Evolutionary conservation across 495 filamentous ascomycete genomes (phyloP).

Genomic region (Penicillium flavigenum): DNA sequence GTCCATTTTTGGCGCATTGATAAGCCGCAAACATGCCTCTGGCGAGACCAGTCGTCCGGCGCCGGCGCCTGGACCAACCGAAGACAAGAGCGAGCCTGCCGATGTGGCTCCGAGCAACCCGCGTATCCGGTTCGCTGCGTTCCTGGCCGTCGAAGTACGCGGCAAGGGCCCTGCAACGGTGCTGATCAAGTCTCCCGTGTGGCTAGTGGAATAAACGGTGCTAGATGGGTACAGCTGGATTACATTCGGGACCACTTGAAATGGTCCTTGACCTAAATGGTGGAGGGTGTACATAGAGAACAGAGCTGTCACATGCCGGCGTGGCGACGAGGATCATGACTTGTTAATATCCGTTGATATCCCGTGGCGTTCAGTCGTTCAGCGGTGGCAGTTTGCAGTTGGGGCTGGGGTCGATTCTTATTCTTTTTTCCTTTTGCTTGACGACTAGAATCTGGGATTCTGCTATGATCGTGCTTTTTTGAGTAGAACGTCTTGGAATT

Average conservation of each 20-base stretch:
- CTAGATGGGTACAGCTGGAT: not conserved
- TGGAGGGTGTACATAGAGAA: conserved; percentile 18
- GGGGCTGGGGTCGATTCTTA: not conserved
- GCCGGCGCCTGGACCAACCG: conserved; percentile 1
- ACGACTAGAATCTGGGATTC: conserved; percentile 9
- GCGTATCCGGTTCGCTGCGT: conserved; percentile 78
- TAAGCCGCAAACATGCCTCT: conserved; percentile 37
- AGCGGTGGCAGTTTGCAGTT: not conserved
- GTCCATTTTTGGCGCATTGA: conserved; percentile 52
- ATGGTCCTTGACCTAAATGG: not conserved
- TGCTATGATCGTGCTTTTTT: conserved; percentile 8
- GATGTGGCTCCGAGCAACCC: conserved; percentile 18
- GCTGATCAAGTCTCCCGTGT: conserved; percentile 89
- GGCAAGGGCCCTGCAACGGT: conserved; percentile 61
- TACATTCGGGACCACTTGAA: not conserved
- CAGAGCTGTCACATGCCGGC: conserved; percentile 17
- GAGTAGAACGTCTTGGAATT: not conserved
- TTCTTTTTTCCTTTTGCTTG: conserved; percentile 1
- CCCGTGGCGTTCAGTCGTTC: conserved; percentile 7
- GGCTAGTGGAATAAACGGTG: conserved; percentile 50
- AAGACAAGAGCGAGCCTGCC: conserved; percentile 16
- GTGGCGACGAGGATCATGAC: conserved; percentile 18
- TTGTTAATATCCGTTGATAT: conserved; percentile 11
- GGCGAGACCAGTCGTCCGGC: conserved; percentile 13
- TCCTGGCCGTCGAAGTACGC: conserved; percentile 81